Conservation (phyloP, 2,329 filamentous ascomycete genomes). For the Colletotrichum plurivorum region DNA sequence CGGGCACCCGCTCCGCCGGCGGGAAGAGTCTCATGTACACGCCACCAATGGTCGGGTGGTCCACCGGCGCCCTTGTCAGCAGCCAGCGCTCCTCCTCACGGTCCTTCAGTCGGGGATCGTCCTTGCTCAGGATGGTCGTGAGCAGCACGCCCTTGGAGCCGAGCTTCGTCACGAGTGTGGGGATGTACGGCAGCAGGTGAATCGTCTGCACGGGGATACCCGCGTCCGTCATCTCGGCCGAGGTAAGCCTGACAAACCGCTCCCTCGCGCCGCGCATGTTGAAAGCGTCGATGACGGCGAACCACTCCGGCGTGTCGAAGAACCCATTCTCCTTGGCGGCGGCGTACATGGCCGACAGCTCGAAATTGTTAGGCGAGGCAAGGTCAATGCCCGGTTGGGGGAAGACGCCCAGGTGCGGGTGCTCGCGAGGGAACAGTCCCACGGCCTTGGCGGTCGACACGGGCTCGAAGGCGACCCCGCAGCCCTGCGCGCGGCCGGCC, state of each 20-base stretch:
- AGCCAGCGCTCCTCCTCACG: conserved; percentile 78
- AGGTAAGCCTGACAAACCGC: conserved; percentile 78
- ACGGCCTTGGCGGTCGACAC: conserved; percentile 86
- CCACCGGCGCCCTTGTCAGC: conserved; percentile 72
- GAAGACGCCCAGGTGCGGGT: conserved; percentile 64
- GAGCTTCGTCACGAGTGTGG: conserved; percentile 87
- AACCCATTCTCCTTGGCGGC: conserved; percentile 77
- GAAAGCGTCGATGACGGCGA: conserved; percentile 82
- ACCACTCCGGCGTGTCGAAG: conserved; percentile 82
- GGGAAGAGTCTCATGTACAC: conserved; percentile 86
- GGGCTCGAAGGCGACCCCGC: conserved; percentile 85
- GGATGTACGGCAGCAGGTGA: conserved; percentile 90
- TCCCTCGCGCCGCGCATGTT: conserved; percentile 80
- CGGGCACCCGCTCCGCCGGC: conserved; percentile 71
- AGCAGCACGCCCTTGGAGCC: conserved; percentile 83
- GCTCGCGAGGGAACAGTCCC: conserved; percentile 71
- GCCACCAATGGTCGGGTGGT: conserved; percentile 73
- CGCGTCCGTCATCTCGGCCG: conserved; percentile 76
- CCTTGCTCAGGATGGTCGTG: conserved; percentile 76
- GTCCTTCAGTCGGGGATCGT: conserved; percentile 76
- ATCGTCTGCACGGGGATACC: conserved; percentile 88
- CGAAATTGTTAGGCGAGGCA: conserved; percentile 85
- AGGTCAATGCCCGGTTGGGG: conserved; percentile 78
- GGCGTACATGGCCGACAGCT: conserved; percentile 84
- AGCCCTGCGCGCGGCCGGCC: conserved; percentile 68